phyloP scores from a whole-genome alignment of 2,329 filamentous ascomycete genomes.

The Ceratocystis huliohia region DNA sequence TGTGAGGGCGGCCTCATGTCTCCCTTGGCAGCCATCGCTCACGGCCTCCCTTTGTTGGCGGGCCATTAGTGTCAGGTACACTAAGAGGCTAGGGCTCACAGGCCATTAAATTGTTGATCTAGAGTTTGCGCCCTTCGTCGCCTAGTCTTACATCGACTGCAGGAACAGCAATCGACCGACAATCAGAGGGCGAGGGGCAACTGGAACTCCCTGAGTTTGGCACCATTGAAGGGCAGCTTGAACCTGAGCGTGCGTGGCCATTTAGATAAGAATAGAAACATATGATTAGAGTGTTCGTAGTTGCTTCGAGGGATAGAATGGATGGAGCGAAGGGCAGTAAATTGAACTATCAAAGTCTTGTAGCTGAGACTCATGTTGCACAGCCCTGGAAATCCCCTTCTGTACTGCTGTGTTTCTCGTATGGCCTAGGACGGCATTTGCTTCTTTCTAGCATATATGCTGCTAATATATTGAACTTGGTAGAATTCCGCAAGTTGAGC shows the following conservation, averaged over 20 bases:
- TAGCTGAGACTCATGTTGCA: background rate
- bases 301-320: background rate
- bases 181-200: background rate
- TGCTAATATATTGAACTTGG: background rate
- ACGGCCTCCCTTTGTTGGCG: background rate
- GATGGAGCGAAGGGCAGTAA: background rate
- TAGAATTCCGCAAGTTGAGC: background rate
- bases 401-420: too few species aligned
- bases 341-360: background rate
- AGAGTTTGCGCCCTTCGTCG: background rate
- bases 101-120: background rate
- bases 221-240: background rate
- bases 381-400: background rate
- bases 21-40: background rate
- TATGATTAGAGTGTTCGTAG: background rate
- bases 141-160: background rate
- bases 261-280: background rate
- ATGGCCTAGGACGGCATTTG: too few species aligned
- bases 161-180: background rate
- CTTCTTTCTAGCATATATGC: background rate
- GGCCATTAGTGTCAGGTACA: background rate
- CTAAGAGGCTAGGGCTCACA: background rate
- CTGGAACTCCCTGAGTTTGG: constrained; percentile 1
- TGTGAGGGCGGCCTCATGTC: background rate
- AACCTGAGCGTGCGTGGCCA: background rate